Conservation (phyloP, 208 protist species). For the Trypanosoma grayi region DNA sequence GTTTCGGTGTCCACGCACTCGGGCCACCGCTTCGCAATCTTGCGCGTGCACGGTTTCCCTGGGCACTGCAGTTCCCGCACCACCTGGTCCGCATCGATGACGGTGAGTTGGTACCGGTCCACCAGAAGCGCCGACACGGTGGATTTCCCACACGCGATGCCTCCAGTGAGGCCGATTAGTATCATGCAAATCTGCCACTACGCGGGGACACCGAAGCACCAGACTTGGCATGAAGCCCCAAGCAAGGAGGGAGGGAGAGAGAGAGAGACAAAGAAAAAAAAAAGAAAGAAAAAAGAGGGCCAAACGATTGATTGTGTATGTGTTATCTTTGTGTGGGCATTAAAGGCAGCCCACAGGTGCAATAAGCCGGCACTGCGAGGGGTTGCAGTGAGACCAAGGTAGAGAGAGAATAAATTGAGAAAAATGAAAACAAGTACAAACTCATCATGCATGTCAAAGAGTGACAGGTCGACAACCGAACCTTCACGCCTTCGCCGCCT, state of each 20-base stretch:
- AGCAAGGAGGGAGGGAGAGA: too few relatives aligned
- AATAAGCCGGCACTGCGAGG: too few relatives aligned
- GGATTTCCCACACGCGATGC: slow-evolving; percentile 92
- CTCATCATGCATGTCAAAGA: slow-evolving; percentile 11
- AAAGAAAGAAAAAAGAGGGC: slow-evolving; percentile 6
- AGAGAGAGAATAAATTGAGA: background rate
- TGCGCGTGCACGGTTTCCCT: slow-evolving; percentile 44
- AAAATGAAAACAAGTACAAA: slow-evolving; percentile 9
- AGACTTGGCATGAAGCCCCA: too few relatives aligned
- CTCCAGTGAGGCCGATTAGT: slow-evolving; percentile 89
- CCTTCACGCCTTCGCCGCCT: slow-evolving; percentile 6
- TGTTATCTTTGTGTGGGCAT: too few relatives aligned
- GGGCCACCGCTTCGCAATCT: slow-evolving; percentile 72
- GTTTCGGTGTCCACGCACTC: slow-evolving; percentile 56
- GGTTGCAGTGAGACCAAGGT: background rate
- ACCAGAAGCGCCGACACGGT: slow-evolving; percentile 62
- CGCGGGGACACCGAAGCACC: slow-evolving; percentile 4
- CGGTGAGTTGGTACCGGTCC: slow-evolving; percentile 46
- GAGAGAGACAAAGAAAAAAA: slow-evolving; percentile 12
- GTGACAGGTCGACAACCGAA: background rate
- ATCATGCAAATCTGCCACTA: slow-evolving; percentile 41
- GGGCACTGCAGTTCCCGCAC: slow-evolving; percentile 78
- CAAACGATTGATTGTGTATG: too few relatives aligned
- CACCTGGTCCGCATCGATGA: slow-evolving; percentile 83
- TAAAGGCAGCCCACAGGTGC: too few relatives aligned